Evolutionary conservation across 208 protist species (phyloP).

Genomic region (Novymonas esmeraldas): DNA sequence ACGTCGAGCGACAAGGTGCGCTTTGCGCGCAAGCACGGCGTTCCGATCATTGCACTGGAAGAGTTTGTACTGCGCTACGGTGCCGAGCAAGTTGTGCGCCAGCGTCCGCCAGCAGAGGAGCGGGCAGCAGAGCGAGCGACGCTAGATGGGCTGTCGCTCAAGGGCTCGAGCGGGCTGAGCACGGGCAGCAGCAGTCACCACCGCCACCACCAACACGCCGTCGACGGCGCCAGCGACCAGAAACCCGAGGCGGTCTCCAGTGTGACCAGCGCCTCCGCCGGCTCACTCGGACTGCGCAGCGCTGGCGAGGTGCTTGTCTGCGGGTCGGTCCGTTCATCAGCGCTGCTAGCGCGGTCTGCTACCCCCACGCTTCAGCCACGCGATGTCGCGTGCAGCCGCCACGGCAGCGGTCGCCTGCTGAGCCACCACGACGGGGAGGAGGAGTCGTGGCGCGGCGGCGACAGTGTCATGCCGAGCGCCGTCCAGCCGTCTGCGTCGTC

Average conservation of each 20-base stretch:
- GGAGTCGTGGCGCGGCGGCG: neutral
- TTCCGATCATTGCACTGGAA: conserved; percentile 26
- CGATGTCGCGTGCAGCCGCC: neutral
- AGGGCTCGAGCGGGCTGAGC: neutral
- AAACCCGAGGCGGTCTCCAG: neutral
- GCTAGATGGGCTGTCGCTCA: neutral
- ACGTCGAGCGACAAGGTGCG: conserved; percentile 30
- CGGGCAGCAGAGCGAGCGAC: neutral
- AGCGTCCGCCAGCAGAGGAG: neutral
- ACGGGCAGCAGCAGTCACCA: neutral
- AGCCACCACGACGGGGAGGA: neutral
- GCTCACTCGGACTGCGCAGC: neutral
- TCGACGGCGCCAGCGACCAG: neutral
- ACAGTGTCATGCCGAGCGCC: conserved; percentile 1
- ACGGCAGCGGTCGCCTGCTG: neutral
- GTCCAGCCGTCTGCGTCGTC: conserved; percentile 20
- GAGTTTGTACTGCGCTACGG: conserved; percentile 37
- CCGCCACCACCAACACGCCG: neutral
- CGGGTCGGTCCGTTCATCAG: neutral
- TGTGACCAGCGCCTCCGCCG: neutral
- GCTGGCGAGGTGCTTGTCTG: conserved; percentile 3
- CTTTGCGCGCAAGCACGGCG: conserved; percentile 33
- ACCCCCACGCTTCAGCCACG: too few species aligned
- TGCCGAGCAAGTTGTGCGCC: neutral
- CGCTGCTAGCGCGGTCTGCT: conserved; percentile 2